Conservation (phyloP, 345 rosid genomes). For the Syzygium aromaticum region DNA sequence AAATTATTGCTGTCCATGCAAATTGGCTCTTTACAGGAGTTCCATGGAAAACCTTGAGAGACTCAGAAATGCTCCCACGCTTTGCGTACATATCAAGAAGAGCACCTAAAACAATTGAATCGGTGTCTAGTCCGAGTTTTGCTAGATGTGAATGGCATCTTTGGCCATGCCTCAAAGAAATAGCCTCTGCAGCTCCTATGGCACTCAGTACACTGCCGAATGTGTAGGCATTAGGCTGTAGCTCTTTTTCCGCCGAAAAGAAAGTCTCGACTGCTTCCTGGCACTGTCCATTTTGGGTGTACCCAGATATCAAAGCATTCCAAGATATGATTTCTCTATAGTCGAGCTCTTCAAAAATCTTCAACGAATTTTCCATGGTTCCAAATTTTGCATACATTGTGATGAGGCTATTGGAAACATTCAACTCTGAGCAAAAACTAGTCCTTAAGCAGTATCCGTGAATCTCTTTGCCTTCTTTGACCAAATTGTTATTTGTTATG, state of each 20-base stretch:
- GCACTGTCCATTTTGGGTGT: constrained; percentile 51
- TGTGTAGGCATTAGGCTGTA: constrained; percentile 60
- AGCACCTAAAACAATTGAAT: too few species aligned
- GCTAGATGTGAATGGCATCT: constrained; percentile 59
- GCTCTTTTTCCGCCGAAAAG: constrained; percentile 28
- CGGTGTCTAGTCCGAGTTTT: too few species aligned
- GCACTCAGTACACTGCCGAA: constrained; percentile 82
- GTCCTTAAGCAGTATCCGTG: constrained; percentile 56
- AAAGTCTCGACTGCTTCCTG: constrained; percentile 50
- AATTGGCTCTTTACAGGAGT: too few species aligned
- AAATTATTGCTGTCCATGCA: too few species aligned
- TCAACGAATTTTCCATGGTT: constrained; percentile 42
- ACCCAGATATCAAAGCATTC: constrained; percentile 88
- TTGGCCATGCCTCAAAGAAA: constrained; percentile 70
- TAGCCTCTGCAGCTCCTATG: constrained; percentile 64
- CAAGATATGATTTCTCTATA: constrained; percentile 51
- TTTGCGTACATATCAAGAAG: too few species aligned
- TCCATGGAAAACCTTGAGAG: too few species aligned
- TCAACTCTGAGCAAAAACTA: constrained; percentile 39
- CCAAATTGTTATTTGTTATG: constrained; percentile 27
- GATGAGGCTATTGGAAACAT: constrained; percentile 61
- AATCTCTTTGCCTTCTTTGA: constrained; percentile 42
- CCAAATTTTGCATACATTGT: constrained; percentile 81
- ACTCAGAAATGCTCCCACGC: too few species aligned
- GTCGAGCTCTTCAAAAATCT: constrained; percentile 49